phyloP scores from a whole-genome alignment of 345 rosid species.

The Microcos paniculata region DNA sequence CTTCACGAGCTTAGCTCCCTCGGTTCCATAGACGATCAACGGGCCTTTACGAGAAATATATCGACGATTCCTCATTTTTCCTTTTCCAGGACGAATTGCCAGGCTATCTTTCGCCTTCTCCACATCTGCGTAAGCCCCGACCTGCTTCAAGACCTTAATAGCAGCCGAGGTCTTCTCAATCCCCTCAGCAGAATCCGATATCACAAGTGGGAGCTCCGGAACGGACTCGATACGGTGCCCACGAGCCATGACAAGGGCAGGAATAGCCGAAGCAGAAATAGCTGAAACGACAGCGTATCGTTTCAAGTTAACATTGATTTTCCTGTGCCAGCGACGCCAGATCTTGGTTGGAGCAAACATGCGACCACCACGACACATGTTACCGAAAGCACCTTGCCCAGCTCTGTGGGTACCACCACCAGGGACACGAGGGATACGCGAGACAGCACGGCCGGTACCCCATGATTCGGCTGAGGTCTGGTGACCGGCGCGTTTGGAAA shows the following conservation, averaged over 20 bases:
- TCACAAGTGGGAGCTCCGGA: conserved; percentile 83
- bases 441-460: conserved; percentile 93
- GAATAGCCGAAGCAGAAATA: conserved; percentile 80
- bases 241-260: conserved; percentile 85
- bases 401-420: conserved; percentile 99
- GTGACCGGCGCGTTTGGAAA: conserved; percentile 80
- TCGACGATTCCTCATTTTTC: conserved; percentile 83
- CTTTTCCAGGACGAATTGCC: conserved; percentile 81
- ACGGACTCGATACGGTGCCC: conserved; percentile 82
- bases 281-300: conserved; percentile 80
- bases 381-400: conserved; percentile 87
- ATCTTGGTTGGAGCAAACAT: conserved; percentile 82
- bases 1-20: conserved; percentile 77
- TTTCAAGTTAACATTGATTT: conserved; percentile 61
- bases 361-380: conserved; percentile 81
- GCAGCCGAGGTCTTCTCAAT: conserved; percentile 81
- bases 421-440: conserved; percentile 97
- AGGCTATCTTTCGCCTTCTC: conserved; percentile 90
- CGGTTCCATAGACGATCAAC: conserved; percentile 70
- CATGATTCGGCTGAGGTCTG: conserved; percentile 88
- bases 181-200: conserved; percentile 67
- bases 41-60: conserved; percentile 90
- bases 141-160: conserved; percentile 71
- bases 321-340: conserved; percentile 85
- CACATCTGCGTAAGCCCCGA: conserved; percentile 78